Percentiles rank a stretch among this genome's conserved stretches.
phyloP scores from a whole-genome alignment of 2,329 filamentous ascomycete species.

The Phyllosticta paracitricarpa region DNA sequence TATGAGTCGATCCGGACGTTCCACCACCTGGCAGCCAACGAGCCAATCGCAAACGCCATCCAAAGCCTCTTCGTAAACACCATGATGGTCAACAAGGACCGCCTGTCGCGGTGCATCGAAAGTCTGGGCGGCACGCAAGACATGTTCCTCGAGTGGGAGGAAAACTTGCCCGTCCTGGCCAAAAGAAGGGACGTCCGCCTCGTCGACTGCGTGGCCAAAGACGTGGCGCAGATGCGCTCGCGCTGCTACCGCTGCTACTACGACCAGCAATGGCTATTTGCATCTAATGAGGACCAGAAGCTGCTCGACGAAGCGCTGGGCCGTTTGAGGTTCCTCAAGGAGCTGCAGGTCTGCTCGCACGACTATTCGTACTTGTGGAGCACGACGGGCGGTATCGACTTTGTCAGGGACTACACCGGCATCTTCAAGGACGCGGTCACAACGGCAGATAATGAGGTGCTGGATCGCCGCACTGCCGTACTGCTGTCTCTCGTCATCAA shows the following conservation, averaged over 20 bases:
- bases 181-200: background rate
- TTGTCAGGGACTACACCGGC: background rate
- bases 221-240: background rate
- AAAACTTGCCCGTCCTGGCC: background rate
- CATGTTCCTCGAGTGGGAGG: background rate
- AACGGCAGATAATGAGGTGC: background rate
- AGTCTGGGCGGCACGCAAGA: background rate
- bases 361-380: background rate
- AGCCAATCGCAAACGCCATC: background rate
- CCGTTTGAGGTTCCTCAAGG: background rate
- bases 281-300: background rate
- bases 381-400: background rate
- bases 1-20: background rate
- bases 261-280: background rate
- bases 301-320: background rate
- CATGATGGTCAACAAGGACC: background rate
- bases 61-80: background rate
- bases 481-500: background rate
- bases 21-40: background rate
- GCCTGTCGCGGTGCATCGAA: background rate
- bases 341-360: background rate
- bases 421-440: background rate
- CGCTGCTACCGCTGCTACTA: background rate
- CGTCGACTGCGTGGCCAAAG: background rate
- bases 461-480: background rate